These are phyloP conservation scores for Nothopassalora personata DNA, from an alignment of 2,329 filamentous ascomycete species.

Conservation along the genomic window DNA sequence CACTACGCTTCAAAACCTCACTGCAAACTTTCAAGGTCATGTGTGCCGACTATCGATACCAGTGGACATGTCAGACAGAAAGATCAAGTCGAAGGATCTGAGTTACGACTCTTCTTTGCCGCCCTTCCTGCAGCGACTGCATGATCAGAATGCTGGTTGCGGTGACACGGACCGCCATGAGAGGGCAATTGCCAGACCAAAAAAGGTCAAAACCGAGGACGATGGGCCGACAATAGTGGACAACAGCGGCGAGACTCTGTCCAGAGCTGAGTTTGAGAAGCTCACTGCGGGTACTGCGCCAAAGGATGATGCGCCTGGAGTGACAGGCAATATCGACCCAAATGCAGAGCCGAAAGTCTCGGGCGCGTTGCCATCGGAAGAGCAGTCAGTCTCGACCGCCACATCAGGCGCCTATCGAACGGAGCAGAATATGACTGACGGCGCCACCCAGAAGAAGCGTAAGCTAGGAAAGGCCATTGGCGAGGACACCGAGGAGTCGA, in stretches of 20 bases:
- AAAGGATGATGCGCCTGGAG: constrained; percentile 10
- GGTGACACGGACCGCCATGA: constrained; percentile 44
- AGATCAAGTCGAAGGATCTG: constrained; percentile 59
- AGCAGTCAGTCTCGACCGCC: constrained; percentile 1
- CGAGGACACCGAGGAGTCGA: constrained; percentile 18
- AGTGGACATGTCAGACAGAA: constrained; percentile 18
- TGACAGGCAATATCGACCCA: constrained; percentile 22
- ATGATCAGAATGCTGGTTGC: constrained; percentile 48
- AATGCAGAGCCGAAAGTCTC: constrained; percentile 20
- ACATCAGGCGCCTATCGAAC: constrained; percentile 1
- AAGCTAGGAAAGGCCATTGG: constrained; percentile 34
- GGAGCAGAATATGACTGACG: constrained; percentile 20
- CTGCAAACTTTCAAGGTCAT: not conserved
- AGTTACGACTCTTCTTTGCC: constrained; percentile 56
- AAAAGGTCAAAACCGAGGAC: constrained; percentile 59
- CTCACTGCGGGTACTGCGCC: constrained; percentile 27
- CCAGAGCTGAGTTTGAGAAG: constrained; percentile 46
- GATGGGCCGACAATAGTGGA: constrained; percentile 73
- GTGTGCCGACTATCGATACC: not conserved
- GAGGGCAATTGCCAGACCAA: constrained; percentile 40
- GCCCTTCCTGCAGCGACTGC: constrained; percentile 44
- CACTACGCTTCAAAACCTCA: not conserved
- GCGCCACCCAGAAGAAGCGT: constrained; percentile 32
- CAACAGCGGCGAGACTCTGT: constrained; percentile 58
- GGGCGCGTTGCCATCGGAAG: constrained; percentile 18